Evolutionary conservation across 2,329 filamentous ascomycete genomes (phyloP).

Genomic region (Aspergillus bombycis): DNA sequence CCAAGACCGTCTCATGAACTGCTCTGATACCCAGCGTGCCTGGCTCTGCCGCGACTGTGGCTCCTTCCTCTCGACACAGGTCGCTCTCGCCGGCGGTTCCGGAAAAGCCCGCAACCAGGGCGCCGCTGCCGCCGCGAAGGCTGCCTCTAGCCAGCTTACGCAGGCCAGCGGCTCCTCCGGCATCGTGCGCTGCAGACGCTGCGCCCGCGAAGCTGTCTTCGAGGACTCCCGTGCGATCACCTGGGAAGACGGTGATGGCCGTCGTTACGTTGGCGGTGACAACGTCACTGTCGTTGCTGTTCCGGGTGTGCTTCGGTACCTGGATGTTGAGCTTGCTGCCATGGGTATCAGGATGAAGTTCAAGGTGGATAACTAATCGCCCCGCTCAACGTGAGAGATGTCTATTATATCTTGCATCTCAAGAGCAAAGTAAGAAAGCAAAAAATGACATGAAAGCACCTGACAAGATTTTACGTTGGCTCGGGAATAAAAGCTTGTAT

Average conservation of each 20-base stretch:
- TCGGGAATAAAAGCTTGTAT: slow-evolving; percentile 22
- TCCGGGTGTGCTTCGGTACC: slow-evolving; percentile 85
- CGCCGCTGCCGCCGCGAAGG: slow-evolving; percentile 34
- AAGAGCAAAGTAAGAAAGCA: not conserved
- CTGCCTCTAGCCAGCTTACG: slow-evolving; percentile 31
- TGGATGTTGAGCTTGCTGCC: slow-evolving; percentile 92
- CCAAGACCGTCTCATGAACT: slow-evolving; percentile 95
- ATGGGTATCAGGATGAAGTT: slow-evolving; percentile 98
- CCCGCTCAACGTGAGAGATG: not conserved
- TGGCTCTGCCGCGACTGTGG: slow-evolving; percentile 91
- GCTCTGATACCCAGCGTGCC: slow-evolving; percentile 86
- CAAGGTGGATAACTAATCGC: slow-evolving; percentile 61
- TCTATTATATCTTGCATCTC: slow-evolving; percentile 1
- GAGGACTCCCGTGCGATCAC: slow-evolving; percentile 70
- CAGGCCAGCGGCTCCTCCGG: slow-evolving; percentile 58
- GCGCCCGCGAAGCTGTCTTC: slow-evolving; percentile 66
- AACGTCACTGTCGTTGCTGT: slow-evolving; percentile 91
- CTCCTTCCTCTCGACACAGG: slow-evolving; percentile 83
- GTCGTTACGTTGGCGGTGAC: slow-evolving; percentile 83
- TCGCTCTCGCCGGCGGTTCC: slow-evolving; percentile 41
- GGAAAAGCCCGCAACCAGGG: slow-evolving; percentile 34
- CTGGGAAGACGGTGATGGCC: slow-evolving; percentile 90
- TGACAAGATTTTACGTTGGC: slow-evolving; percentile 1
- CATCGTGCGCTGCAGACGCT: slow-evolving; percentile 77
- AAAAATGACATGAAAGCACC: not conserved